These are phyloP conservation scores for Naganishia randhawae DNA, from an alignment of 768 basidiomycete species.

Conservation along the genomic window DNA sequence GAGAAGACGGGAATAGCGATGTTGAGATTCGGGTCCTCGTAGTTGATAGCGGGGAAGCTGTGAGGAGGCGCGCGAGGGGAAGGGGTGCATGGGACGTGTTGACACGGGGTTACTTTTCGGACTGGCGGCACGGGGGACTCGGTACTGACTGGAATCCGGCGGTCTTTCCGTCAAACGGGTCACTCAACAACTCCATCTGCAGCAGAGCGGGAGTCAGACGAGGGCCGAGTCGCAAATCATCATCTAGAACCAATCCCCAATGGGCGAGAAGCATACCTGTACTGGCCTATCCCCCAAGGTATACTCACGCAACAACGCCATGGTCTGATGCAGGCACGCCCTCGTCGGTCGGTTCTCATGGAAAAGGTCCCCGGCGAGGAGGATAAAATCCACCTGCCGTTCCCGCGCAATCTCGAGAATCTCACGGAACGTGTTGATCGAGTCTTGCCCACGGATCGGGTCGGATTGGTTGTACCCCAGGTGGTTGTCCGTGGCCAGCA, in stretches of 20 bases:
- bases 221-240: too few relatives aligned
- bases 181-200: constrained; percentile 82
- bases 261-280: too few relatives aligned
- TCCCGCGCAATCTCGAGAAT: constrained; percentile 82
- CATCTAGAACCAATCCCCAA: too few relatives aligned
- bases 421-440: constrained; percentile 90
- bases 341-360: constrained; percentile 95
- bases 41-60: constrained; percentile 94
- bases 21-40: constrained; percentile 94
- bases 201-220: constrained; percentile 11
- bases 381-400: constrained; percentile 82
- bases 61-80: not conserved
- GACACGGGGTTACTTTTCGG: not conserved
- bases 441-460: constrained; percentile 88
- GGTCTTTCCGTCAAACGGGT: constrained; percentile 85
- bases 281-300: constrained; percentile 83
- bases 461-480: constrained; percentile 93
- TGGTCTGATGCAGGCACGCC: constrained; percentile 81
- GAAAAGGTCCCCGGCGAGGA: constrained; percentile 92
- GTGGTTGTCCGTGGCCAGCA: constrained; percentile 93
- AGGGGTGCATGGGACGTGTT: too few relatives aligned
- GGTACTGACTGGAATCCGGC: constrained; percentile 71
- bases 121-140: too few relatives aligned
- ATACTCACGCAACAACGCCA: constrained; percentile 83
- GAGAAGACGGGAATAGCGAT: constrained; percentile 96